Conservation (phyloP, 768 basidiomycete genomes). For the Nidularia pulvinata region DNA sequence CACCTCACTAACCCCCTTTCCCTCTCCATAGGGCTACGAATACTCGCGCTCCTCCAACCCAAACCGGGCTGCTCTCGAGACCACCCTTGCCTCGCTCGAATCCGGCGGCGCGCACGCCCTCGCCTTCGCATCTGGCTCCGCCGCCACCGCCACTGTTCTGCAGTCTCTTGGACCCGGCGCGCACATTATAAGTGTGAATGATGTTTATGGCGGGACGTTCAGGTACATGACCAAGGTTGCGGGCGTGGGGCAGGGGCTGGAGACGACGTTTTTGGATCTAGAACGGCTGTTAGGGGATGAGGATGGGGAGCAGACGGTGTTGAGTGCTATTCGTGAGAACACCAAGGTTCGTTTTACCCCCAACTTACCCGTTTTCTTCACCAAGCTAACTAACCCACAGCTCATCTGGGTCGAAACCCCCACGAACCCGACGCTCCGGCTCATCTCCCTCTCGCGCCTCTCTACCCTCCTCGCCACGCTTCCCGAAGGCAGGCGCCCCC, state of each 20-base stretch:
- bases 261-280: constrained; percentile 81
- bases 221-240: constrained; percentile 77
- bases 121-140: constrained; percentile 84
- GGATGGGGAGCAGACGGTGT: constrained; percentile 55
- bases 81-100: constrained; percentile 78
- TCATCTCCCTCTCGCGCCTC: constrained; percentile 81
- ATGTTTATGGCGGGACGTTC: constrained; percentile 94
- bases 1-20: not conserved
- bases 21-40: constrained; percentile 69
- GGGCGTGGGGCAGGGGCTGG: constrained; percentile 58
- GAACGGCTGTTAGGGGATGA: constrained; percentile 75
- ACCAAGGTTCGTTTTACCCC: constrained; percentile 63
- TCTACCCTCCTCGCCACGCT: constrained; percentile 63
- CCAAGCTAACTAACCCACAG: constrained; percentile 34
- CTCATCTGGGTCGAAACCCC: constrained; percentile 95
- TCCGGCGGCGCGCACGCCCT: constrained; percentile 69
- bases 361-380: not conserved
- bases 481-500: constrained; percentile 47
- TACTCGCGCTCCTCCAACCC: constrained; percentile 93
- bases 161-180: constrained; percentile 73
- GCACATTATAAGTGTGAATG: constrained; percentile 87
- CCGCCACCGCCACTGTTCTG: constrained; percentile 83
- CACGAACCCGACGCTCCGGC: constrained; percentile 90
- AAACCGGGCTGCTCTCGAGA: constrained; percentile 80
- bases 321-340: constrained; percentile 67